These are phyloP conservation scores for Backusella macrospora DNA, from an alignment of 192 early-diverging fungal species.

Conservation along the genomic window DNA sequence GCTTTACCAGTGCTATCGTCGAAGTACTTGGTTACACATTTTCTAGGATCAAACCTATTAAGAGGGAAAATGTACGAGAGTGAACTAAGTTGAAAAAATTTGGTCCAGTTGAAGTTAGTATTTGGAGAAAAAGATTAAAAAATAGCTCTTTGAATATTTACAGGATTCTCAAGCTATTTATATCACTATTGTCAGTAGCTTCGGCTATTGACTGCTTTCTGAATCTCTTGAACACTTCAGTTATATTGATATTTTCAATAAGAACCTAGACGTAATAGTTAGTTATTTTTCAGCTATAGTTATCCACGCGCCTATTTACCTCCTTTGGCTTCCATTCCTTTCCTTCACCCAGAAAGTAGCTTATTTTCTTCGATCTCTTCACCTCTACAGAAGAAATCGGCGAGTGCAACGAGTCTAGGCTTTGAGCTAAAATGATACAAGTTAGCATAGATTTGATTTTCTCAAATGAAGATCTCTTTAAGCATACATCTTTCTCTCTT, in stretches of 20 bases:
- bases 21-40: background rate
- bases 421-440: background rate
- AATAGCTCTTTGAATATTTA: constrained; percentile 14
- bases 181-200: background rate
- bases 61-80: background rate
- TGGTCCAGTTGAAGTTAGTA: background rate
- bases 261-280: background rate
- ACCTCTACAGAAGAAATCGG: background rate
- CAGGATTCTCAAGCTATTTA: background rate
- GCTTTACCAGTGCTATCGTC: background rate
- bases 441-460: background rate
- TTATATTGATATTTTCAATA: background rate
- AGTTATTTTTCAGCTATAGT: background rate
- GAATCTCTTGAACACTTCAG: background rate
- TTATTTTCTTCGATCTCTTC: background rate
- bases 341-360: background rate
- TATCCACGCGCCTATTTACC: background rate
- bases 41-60: background rate
- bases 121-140: background rate
- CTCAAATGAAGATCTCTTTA: background rate
- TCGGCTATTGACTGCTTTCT: background rate
- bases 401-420: background rate
- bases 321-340: background rate
- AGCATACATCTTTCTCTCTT: background rate
- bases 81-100: background rate